These are phyloP conservation scores for Cordyceps cateniannulata DNA, from an alignment of 2,329 filamentous ascomycete species.

Conservation along the genomic window DNA sequence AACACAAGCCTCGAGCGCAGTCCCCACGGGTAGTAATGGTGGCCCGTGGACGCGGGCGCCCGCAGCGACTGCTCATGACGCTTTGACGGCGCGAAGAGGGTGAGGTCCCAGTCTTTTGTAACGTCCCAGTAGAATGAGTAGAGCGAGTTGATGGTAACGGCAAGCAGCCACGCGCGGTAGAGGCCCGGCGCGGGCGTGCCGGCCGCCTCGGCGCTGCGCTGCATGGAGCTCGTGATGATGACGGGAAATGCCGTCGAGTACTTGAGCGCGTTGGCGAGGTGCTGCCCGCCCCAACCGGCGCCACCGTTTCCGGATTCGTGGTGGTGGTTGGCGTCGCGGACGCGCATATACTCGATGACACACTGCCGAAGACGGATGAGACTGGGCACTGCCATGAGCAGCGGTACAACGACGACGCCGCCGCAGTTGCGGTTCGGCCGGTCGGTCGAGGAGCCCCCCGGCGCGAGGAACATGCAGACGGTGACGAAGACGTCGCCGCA, in stretches of 20 bases:
- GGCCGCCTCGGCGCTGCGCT: slow-evolving; percentile 50
- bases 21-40: slow-evolving; percentile 68
- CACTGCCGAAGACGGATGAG: slow-evolving; percentile 88
- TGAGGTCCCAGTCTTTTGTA: slow-evolving; percentile 92
- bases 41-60: slow-evolving; percentile 43
- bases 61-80: slow-evolving; percentile 16
- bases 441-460: slow-evolving; percentile 65
- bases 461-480: slow-evolving; percentile 82
- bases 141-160: slow-evolving; percentile 73
- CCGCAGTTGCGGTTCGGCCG: slow-evolving; percentile 78
- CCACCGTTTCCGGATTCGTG: slow-evolving; percentile 39
- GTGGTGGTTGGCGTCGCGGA: slow-evolving; percentile 41
- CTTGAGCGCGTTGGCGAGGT: slow-evolving; percentile 89
- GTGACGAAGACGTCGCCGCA: slow-evolving; percentile 84
- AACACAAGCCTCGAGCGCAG: slow-evolving; percentile 71
- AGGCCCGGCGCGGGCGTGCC: slow-evolving; percentile 30
- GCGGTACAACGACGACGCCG: slow-evolving; percentile 69
- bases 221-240: slow-evolving; percentile 70
- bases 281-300: slow-evolving; percentile 70
- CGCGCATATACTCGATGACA: slow-evolving; percentile 76
- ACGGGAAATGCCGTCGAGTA: slow-evolving; percentile 94
- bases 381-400: slow-evolving; percentile 78
- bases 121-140: slow-evolving; percentile 99
- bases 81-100: slow-evolving; percentile 57
- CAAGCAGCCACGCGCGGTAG: slow-evolving; percentile 60